Conservation (phyloP, 1,284 basidiomycete species). For the Quambalaria eucalypti region DNA sequence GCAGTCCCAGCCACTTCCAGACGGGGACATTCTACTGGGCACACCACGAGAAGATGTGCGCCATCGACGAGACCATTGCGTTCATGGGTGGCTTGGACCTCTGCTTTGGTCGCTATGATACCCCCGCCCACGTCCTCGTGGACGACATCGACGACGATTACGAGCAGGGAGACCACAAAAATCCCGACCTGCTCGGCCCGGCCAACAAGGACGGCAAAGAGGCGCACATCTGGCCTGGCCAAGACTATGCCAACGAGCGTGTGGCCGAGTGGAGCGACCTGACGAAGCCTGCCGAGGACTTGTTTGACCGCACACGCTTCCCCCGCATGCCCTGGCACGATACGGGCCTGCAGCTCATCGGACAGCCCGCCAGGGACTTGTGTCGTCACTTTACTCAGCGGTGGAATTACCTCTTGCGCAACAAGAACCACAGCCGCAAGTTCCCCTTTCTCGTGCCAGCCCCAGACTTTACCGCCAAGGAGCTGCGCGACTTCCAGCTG, state of each 20-base stretch:
- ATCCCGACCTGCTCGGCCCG: constrained; percentile 19
- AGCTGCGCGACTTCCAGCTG: constrained; percentile 70
- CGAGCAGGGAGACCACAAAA: constrained; percentile 13
- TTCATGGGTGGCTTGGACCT: constrained; percentile 97
- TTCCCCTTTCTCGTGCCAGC: constrained; percentile 95
- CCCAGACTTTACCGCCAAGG: constrained; percentile 76
- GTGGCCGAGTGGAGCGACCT: constrained; percentile 78
- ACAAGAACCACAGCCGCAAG: constrained; percentile 66
- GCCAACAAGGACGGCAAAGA: constrained; percentile 52
- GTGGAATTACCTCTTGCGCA: constrained; percentile 50
- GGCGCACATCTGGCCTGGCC: constrained; percentile 74
- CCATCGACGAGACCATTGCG: constrained; percentile 91
- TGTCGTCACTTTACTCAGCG: constrained; percentile 91
- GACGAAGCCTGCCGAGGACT: constrained; percentile 83
- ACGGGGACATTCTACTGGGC: constrained; percentile 94
- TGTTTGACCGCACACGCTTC: constrained; percentile 79
- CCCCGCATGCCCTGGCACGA: constrained; percentile 99
- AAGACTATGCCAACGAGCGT: constrained; percentile 87
- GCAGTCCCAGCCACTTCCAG: constrained; percentile 93
- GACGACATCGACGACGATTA: constrained; percentile 59
- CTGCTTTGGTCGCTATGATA: constrained; percentile 61
- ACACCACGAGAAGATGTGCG: constrained; percentile 94
- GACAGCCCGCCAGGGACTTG: constrained; percentile 88
- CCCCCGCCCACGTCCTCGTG: constrained; percentile 78
- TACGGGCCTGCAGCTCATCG: constrained; percentile 86